phyloP scores from a whole-genome alignment of 768 basidiomycete genomes.

The Trametes elegans region DNA sequence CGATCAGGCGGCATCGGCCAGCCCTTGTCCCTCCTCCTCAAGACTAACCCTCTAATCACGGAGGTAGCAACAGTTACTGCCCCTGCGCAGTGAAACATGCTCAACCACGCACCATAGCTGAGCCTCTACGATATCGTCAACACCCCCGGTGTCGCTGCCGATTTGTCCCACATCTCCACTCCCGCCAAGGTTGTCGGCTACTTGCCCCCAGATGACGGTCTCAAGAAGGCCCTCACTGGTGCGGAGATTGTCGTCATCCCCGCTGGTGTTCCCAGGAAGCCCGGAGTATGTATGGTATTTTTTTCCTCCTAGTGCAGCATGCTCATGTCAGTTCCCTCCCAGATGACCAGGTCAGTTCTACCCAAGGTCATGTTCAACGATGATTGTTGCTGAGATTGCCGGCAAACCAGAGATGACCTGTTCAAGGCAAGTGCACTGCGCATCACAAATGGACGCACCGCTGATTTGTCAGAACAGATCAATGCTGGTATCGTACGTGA shows the following conservation, averaged over 20 bases:
- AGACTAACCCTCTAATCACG: constrained; percentile 78
- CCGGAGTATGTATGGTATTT: constrained; percentile 64
- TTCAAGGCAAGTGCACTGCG: constrained; percentile 68
- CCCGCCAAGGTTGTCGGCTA: constrained; percentile 83
- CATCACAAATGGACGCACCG: background rate
- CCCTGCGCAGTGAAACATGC: background rate
- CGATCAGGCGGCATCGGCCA: constrained; percentile 90
- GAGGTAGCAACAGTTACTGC: constrained; percentile 43
- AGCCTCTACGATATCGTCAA: constrained; percentile 95
- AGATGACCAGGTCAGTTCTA: constrained; percentile 52
- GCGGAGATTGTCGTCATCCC: constrained; percentile 94
- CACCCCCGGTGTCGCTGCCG: constrained; percentile 95
- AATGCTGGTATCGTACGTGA: constrained; percentile 97
- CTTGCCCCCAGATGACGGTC: constrained; percentile 74
- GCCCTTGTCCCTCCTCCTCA: constrained; percentile 90
- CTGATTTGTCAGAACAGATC: constrained; percentile 56
- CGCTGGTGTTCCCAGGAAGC: constrained; percentile 95
- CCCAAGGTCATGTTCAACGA: too few species aligned
- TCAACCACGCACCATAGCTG: constrained; percentile 46
- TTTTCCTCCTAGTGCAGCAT: constrained; percentile 35
- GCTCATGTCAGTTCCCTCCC: constrained; percentile 41
- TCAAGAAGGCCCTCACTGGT: constrained; percentile 78
- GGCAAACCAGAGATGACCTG: constrained; percentile 74
- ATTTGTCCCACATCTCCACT: constrained; percentile 92
- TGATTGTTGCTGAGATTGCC: constrained; percentile 1